A percentile compares a stretch with the other conserved stretches of the same genome.
Conservation (phyloP, 2,329 filamentous ascomycete species). For the Rhynchosporium secalis region DNA sequence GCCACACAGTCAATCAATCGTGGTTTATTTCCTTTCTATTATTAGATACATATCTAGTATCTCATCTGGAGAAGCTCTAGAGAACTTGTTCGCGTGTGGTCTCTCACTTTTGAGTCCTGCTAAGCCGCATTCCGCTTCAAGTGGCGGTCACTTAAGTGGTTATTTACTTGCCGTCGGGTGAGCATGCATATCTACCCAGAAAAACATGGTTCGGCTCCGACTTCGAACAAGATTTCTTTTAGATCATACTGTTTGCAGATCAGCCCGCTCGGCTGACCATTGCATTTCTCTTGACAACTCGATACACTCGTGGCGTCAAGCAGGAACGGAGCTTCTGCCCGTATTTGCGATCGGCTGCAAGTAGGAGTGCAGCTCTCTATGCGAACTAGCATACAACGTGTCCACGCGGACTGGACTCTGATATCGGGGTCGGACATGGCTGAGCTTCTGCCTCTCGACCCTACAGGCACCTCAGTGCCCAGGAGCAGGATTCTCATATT, state of each 20-base stretch:
- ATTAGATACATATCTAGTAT: not conserved
- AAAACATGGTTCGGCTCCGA: not conserved
- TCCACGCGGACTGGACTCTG: not conserved
- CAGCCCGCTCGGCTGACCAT: not conserved
- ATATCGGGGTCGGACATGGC: not conserved
- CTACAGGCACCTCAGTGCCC: not conserved
- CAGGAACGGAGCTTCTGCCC: constrained; percentile 3
- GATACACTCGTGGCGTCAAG: not conserved
- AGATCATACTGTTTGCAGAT: not conserved
- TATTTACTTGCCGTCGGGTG: not conserved
- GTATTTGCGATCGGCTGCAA: not conserved
- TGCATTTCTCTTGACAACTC: not conserved
- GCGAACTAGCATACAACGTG: not conserved
- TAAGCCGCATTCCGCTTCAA: constrained; percentile 1
- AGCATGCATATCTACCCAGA: not conserved
- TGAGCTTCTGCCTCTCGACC: not conserved
- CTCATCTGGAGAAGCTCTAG: not conserved
- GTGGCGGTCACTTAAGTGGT: constrained; percentile 3
- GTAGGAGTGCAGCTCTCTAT: not conserved
- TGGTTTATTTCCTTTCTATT: no score
- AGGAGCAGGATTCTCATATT: not conserved
- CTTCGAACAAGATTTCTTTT: not conserved
- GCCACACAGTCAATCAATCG: no score
- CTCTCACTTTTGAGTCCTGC: not conserved
- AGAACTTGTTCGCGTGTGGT: not conserved